Base-by-base conservation (phyloP, 495 filamentous ascomycete species). In the Lophiotrema nucula region DNA sequence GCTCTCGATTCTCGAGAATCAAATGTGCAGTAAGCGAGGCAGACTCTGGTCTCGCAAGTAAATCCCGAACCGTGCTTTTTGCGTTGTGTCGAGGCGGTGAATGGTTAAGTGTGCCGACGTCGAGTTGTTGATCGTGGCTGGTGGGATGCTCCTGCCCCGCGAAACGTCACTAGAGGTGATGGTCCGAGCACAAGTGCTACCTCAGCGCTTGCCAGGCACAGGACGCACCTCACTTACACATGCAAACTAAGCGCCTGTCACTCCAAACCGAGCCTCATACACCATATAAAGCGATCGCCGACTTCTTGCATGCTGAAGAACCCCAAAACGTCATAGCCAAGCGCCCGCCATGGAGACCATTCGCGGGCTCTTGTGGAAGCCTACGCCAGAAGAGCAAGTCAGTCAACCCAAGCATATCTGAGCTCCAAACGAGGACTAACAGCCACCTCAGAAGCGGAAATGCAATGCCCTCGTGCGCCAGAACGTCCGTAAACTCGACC, bases 401-500 rank as follows among this genome's bases (percentile, higher is more conserved):
- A n/a, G n/a, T n/a, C n/a, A n/a, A n/a, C n/a, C n/a, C n/a, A n/a
- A n/a, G n/a, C n/a, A n/a, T n/a, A n/a, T n/a, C n/a, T n/a, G 16
- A 47, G 47, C 41, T 12, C 27, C 33, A 18, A n/a, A n/a, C n/a
- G n/a, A n/a, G n/a, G n/a, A 13, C 45, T 44, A 41, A 33, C 33
- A 24, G 13, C 13, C 12, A 16, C n/a, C 46, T 21, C 56, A 96
- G 92, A 87, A 92, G 77, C 84, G 92, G 56, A 97, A 97, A 88
- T 97, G 93, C 71, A 97, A 97, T 75, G 73, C 81, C 53, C 82
- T 98, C 54, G 88, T 98, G 65, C 90, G 93, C 50, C 71, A 81
- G 67, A 97, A 98, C 75, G 88, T 89, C 52, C 90, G 93, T 62
- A 92, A 96, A 70, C 84, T 98, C 56, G 93, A 98, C 70, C 92